These are phyloP conservation scores for Sideroxylon spinosum DNA, from an alignment of 179 eudicot species.

Conservation along the genomic window DNA sequence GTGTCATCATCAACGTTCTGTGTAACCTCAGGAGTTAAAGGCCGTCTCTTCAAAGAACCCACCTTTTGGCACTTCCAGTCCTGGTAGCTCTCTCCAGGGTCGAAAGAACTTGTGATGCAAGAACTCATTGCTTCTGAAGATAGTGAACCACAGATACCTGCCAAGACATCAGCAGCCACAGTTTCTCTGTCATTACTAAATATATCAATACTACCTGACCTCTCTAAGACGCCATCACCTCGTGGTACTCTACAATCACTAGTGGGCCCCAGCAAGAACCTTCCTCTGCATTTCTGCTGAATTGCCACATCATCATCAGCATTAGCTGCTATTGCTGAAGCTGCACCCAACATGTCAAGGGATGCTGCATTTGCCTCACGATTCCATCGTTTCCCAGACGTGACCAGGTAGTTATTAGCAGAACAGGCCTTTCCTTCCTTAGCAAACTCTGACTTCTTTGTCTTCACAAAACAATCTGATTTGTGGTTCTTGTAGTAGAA, in stretches of 20 bases:
- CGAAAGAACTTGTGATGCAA: conserved; percentile 82
- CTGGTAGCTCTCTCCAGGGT: conserved; percentile 56
- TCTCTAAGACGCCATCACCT: conserved; percentile 35
- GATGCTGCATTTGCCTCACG: conserved; percentile 65
- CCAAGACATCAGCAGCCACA: conserved; percentile 89
- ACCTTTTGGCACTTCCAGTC: conserved; percentile 50
- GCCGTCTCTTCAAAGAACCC: conserved; percentile 33
- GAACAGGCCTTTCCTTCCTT: conserved; percentile 55
- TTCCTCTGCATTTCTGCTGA: conserved; percentile 24
- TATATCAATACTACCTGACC: conserved; percentile 37
- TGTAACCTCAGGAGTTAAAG: conserved; percentile 57
- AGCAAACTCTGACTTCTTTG: conserved; percentile 45
- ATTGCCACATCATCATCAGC: conserved; percentile 42
- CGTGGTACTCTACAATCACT: conserved; percentile 27
- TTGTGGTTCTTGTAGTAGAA: conserved; percentile 95
- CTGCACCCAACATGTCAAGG: conserved; percentile 77
- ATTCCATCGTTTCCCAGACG: conserved; percentile 71
- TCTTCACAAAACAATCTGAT: conserved; percentile 63
- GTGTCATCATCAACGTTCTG: conserved; percentile 60
- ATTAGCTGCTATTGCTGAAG: conserved; percentile 67
- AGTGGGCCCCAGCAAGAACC: conserved; percentile 24
- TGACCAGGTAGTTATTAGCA: conserved; percentile 51
- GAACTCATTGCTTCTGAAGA: conserved; percentile 96
- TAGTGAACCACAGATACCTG: conserved; percentile 86
- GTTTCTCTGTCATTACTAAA: conserved; percentile 66